phyloP scores from a whole-genome alignment of 1,284 basidiomycete species.

The Trametes versicolor region DNA sequence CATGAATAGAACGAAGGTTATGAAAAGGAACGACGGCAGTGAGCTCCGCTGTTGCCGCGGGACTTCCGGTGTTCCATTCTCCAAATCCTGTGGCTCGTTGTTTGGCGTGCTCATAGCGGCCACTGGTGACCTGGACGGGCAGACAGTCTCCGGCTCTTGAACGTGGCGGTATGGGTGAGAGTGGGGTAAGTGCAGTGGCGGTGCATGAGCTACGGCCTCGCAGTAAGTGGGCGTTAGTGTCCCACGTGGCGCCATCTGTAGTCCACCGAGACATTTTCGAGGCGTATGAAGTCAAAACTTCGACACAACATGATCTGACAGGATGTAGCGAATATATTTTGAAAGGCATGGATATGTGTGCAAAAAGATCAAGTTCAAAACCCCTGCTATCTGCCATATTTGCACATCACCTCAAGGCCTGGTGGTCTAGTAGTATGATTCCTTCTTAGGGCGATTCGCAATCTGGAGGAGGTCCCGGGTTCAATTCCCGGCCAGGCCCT shows the following conservation, averaged over 20 bases:
- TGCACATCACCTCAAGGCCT: conserved; percentile 9
- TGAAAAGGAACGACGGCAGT: conserved; percentile 77
- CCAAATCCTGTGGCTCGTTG: conserved; percentile 27
- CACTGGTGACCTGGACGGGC: not conserved
- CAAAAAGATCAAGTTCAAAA: too few relatives aligned
- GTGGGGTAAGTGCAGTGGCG: not conserved
- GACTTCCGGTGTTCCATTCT: conserved; percentile 28
- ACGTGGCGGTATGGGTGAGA: not conserved
- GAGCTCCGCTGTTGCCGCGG: conserved; percentile 58
- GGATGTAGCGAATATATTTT: too few relatives aligned
- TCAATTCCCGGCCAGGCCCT: conserved; percentile 87
- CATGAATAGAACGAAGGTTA: conserved; percentile 78
- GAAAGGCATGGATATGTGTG: too few relatives aligned
- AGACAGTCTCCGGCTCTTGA: not conserved
- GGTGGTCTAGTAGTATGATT: conserved; percentile 26
- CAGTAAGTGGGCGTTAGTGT: not conserved
- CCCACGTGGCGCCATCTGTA: not conserved
- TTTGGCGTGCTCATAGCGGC: conserved; percentile 25
- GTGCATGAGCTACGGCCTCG: not conserved
- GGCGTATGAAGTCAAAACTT: too few relatives aligned
- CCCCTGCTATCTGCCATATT: too few relatives aligned
- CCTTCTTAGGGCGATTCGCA: conserved; percentile 15
- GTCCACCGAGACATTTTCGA: too few relatives aligned
- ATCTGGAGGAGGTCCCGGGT: conserved; percentile 85
- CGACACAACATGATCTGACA: too few relatives aligned